phyloP scores from a whole-genome alignment of 2,329 filamentous ascomycete genomes.

The Raffaelea albimanens region DNA sequence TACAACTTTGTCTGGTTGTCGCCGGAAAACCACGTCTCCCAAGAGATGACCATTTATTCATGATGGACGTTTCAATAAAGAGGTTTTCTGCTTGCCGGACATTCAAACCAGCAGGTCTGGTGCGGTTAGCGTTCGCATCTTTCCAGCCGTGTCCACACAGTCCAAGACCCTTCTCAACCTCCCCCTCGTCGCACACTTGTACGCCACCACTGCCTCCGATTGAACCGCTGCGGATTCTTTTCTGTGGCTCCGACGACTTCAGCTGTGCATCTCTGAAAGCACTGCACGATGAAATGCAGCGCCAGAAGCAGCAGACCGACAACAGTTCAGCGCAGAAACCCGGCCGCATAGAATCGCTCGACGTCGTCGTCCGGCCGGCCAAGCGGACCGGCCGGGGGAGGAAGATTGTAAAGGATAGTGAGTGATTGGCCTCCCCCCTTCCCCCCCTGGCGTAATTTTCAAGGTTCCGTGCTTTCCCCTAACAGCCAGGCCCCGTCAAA shows the following conservation, averaged over 20 bases:
- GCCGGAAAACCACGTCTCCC: too few relatives aligned
- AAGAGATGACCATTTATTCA: too few relatives aligned
- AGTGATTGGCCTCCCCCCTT: conserved; percentile 9
- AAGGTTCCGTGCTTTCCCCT: background rate
- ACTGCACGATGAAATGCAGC: conserved; percentile 45
- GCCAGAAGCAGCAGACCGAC: background rate
- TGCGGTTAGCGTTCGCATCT: background rate
- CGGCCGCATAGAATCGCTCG: conserved; percentile 60
- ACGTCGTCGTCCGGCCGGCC: conserved; percentile 73
- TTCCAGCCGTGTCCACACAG: background rate
- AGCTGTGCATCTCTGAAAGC: conserved; percentile 69
- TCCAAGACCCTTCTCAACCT: background rate
- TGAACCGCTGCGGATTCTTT: conserved; percentile 71
- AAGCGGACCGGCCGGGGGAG: conserved; percentile 70
- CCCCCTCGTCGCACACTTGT: conserved; percentile 15
- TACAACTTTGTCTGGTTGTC: too few relatives aligned
- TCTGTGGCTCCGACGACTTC: conserved; percentile 89
- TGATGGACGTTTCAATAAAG: too few relatives aligned
- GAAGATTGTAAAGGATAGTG: conserved; percentile 58
- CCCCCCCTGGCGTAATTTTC: background rate
- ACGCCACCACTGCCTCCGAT: too few relatives aligned
- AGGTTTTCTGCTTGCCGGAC: background rate
- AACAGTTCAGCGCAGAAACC: too few relatives aligned
- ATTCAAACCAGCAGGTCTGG: background rate
- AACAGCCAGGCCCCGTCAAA: conserved; percentile 52